phyloP scores from a whole-genome alignment of 768 basidiomycete genomes.

The Mrakia blollopis region DNA sequence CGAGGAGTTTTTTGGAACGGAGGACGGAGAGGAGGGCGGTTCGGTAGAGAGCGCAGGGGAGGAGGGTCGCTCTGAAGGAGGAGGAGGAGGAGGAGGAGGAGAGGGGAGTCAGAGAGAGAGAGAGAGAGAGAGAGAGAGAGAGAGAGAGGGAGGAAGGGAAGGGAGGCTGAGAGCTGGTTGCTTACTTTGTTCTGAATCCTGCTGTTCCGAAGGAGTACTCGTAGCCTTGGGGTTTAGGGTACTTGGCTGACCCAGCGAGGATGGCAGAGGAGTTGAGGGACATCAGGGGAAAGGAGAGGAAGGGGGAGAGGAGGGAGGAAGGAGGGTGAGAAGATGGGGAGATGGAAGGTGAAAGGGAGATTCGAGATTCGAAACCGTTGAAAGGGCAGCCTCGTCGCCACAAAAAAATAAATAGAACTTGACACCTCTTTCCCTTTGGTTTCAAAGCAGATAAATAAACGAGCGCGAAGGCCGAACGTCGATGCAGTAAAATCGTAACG shows the following conservation, averaged over 20 bases:
- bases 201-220: slow-evolving; percentile 88
- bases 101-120: not conserved
- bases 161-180: too few species aligned
- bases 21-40: slow-evolving; percentile 85
- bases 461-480: too few species aligned
- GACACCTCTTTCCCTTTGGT: too few species aligned
- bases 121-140: not conserved
- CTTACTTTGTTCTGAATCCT: slow-evolving; percentile 86
- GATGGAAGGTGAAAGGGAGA: not conserved
- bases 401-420: too few species aligned
- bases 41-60: slow-evolving; percentile 91
- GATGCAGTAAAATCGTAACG: too few species aligned
- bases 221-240: slow-evolving; percentile 67
- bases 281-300: not conserved
- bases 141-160: slow-evolving; percentile 26
- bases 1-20: slow-evolving; percentile 84
- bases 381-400: too few species aligned
- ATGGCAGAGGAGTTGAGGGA: slow-evolving; percentile 32
- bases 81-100: not conserved
- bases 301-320: not conserved
- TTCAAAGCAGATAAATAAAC: too few species aligned
- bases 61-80: slow-evolving; percentile 41
- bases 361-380: too few species aligned
- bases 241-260: slow-evolving; percentile 38
- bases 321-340: not conserved